These are phyloP conservation scores for Drosera spatulata DNA, from an alignment of 179 eudicot species.

Conservation along the genomic window DNA sequence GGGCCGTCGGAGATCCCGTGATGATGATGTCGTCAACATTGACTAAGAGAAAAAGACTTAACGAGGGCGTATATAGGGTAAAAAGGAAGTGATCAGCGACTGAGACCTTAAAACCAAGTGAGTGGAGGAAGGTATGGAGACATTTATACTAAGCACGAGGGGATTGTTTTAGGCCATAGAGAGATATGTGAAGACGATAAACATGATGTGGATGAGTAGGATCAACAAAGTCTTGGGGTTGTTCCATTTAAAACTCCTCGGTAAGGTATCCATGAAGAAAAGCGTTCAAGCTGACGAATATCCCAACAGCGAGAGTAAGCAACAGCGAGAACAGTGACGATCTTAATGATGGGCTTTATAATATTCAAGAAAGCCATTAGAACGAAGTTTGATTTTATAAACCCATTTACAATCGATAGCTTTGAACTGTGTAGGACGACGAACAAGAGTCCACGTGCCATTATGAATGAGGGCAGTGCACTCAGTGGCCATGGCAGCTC, in stretches of 20 bases:
- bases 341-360: neutral
- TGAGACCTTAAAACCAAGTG: neutral
- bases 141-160: neutral
- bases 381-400: neutral
- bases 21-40: neutral
- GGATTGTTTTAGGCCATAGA: neutral
- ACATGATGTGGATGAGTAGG: neutral
- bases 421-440: neutral
- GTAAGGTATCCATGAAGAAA: neutral
- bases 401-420: neutral
- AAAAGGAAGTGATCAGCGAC: neutral
- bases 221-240: neutral
- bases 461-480: neutral
- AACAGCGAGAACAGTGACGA: neutral
- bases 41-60: neutral
- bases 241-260: neutral
- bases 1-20: neutral
- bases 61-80: neutral
- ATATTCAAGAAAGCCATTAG: neutral
- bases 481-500: neutral
- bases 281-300: neutral
- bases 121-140: neutral
- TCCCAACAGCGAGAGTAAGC: neutral
- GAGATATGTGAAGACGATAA: too few species aligned
- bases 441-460: conserved; percentile 1